phyloP scores from a whole-genome alignment of 768 basidiomycete genomes.

The Phaeotremella skinneri region DNA sequence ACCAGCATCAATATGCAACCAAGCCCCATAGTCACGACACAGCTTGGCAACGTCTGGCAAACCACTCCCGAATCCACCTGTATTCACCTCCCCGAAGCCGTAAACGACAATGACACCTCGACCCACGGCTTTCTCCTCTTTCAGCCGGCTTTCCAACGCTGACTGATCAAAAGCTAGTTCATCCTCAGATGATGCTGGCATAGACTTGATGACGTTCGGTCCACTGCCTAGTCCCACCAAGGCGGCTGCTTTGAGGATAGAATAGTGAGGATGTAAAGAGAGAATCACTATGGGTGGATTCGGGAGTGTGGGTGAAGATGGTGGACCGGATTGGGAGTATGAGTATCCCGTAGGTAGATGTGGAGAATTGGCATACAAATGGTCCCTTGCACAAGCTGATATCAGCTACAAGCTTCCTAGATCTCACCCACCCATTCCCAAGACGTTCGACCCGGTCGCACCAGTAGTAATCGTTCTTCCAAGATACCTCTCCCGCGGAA shows the following conservation, averaged over 20 bases:
- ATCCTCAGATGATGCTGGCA: conserved; percentile 17
- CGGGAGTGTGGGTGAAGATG: conserved; percentile 40
- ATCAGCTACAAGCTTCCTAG: conserved; percentile 6
- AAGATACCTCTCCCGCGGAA: conserved; percentile 39
- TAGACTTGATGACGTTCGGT: conserved; percentile 49
- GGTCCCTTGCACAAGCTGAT: conserved; percentile 53
- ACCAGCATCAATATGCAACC: conserved; percentile 57
- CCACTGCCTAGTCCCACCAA: conserved; percentile 53
- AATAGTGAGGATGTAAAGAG: conserved; percentile 53
- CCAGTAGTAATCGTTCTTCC: conserved; percentile 55
- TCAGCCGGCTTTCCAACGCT: conserved; percentile 44
- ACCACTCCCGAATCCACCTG: conserved; percentile 52
- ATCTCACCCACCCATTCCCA: conserved; percentile 52
- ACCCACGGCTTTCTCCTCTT: conserved; percentile 37
- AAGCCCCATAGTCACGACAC: conserved; percentile 52
- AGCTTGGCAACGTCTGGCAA: conserved; percentile 48
- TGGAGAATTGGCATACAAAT: conserved; percentile 38
- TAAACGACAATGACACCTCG: conserved; percentile 48
- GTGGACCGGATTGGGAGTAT: conserved; percentile 53
- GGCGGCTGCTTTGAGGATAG: conserved; percentile 54
- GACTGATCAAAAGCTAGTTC: conserved; percentile 50
- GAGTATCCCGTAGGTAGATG: conserved; percentile 47
- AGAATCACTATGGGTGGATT: conserved; percentile 45
- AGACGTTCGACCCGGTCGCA: conserved; percentile 54
- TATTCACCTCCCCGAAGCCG: conserved; percentile 56